Base-by-base conservation (phyloP, 1,284 basidiomycete species). In the Amylostereum areolatum region DNA sequence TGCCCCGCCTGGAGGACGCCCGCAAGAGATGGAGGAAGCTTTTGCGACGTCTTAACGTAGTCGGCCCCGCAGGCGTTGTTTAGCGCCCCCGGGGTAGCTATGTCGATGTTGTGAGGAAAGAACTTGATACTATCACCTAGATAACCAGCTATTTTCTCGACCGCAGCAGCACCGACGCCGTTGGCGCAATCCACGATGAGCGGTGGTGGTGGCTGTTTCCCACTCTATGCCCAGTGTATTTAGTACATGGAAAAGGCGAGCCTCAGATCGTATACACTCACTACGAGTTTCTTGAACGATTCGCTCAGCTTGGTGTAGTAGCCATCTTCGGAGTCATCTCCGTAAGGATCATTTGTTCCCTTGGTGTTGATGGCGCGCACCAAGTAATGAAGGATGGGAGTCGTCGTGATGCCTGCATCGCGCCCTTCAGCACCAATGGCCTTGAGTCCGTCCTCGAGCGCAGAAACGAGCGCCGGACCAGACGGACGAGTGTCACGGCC, bases 161-260 rank as follows among this genome's bases (percentile, higher is more conserved):
- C 81, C 35, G 87, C 83, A 9, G 80, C 72, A 7, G 91, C 84
- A 34, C 97, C 97, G 28, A 99, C 97, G 29, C 97, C 97, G 62
- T 99, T 99, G 29, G 97, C 97, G 65, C 97, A 99, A 67, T 99
- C 97, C 37, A 99, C 80, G 12, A 90, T 68, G 34, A 99, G 66
- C 12, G 85, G 79, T 3, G 76, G 62, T 9, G 79, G 71, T 28
- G 77, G 67, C 42, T 75, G 64, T 66, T 86, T 77, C 57, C 86
- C 85, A 52, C 74, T 66, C 85, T 88, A 27, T 6, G 5, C n/a
- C n/a, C 18, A 31, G 42, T 5, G 34, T 27, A 12, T 12, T 41
- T 32, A 43, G 24, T 36, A 47, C 43, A 30, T 50, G 39, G 39
- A 46, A 37, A 53, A 50, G 30, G 46, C 55, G 35, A 53, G 42